A percentile compares a stretch with the other conserved stretches of the same genome.
Evolutionary conservation across 208 protist genomes (phyloP).

Genomic region (Acanthamoeba sp.): DNA sequence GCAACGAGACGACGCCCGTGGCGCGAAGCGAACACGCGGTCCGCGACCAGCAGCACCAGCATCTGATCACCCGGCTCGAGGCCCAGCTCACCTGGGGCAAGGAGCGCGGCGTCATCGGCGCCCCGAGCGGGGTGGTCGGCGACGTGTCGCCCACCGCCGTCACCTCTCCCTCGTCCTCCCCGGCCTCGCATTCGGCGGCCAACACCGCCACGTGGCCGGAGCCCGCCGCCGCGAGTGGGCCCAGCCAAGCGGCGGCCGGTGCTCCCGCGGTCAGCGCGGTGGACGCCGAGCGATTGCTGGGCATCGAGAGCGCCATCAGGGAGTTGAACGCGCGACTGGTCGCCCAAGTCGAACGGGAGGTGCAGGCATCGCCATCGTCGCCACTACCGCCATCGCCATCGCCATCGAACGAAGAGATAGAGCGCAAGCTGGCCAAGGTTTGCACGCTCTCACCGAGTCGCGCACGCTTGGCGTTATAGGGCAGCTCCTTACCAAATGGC

Average conservation of each 20-base stretch:
- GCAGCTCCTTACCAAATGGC: neutral
- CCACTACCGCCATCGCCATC: neutral
- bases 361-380: neutral
- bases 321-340: neutral
- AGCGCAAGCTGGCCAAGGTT: neutral
- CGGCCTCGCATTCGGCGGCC: neutral
- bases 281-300: neutral
- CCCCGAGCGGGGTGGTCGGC: constrained; percentile 10
- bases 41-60: constrained; percentile 7
- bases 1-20: no score
- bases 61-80: neutral
- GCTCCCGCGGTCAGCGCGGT: neutral
- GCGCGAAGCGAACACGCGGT: neutral
- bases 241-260: neutral
- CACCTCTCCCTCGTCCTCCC: neutral
- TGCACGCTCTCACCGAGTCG: no score
- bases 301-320: neutral
- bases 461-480: neutral
- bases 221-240: no score
- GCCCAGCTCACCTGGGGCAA: neutral
- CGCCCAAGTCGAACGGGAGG: neutral
- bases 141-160: neutral
- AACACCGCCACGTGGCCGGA: neutral
- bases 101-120: constrained; percentile 41
- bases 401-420: neutral